A percentile compares a stretch with the other conserved stretches of the same genome.
phyloP scores from a whole-genome alignment of 495 filamentous ascomycete genomes.

The Lophium mytilinum region DNA sequence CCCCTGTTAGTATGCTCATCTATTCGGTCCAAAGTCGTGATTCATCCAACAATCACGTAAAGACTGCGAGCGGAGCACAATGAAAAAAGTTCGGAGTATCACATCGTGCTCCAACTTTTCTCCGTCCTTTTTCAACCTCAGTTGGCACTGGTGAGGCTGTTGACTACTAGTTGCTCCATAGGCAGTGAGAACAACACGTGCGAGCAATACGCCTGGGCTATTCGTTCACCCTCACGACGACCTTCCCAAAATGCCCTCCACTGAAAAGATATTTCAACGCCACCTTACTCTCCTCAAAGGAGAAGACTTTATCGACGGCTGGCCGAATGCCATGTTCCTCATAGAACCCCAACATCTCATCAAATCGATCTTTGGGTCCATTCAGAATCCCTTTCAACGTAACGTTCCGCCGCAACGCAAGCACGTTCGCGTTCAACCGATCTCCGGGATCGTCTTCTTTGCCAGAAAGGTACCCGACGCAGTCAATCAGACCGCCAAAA shows the following conservation, averaged over 20 bases:
- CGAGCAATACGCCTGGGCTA: no score
- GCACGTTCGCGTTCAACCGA: conserved; percentile 34
- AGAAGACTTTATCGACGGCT: conserved; percentile 27
- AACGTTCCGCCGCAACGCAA: conserved; percentile 30
- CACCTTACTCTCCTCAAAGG: conserved; percentile 32
- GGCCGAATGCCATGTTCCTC: conserved; percentile 28
- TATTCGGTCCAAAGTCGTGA: no score
- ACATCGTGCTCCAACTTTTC: no score
- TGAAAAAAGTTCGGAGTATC: no score
- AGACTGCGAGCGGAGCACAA: no score
- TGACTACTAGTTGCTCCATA: no score
- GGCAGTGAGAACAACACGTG: no score
- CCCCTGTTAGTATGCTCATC: no score
- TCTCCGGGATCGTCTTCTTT: conserved; percentile 40
- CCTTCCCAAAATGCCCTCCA: conserved; percentile 42
- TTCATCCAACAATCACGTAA: no score
- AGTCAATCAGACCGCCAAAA: conserved; percentile 40
- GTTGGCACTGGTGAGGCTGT: no score
- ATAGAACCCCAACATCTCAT: conserved; percentile 30
- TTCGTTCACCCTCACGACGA: conserved; percentile 32
- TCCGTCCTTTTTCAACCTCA: no score
- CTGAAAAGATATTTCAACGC: conserved; percentile 40
- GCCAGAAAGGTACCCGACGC: conserved; percentile 39
- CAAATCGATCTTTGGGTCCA: conserved; percentile 19
- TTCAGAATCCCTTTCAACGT: conserved; percentile 20